Conservation (phyloP, 352 stramenopile genomes). For the Pythium brachiatum region DNA sequence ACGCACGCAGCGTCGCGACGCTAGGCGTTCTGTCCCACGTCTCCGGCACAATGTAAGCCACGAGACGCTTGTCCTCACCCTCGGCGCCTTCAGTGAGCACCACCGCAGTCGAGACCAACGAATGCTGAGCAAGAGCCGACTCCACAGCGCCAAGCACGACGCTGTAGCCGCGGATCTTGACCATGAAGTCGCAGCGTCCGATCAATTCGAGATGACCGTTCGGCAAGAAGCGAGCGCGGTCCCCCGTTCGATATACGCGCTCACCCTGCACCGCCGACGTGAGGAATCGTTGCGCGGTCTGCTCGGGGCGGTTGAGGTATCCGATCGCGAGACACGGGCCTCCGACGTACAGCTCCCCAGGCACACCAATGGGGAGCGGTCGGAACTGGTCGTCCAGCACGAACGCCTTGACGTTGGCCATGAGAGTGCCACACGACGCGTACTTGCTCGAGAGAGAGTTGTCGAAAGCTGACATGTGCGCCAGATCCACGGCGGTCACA, state of each 20-base stretch:
- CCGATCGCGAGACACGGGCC: slow-evolving; percentile 83
- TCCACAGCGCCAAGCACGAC: slow-evolving; percentile 92
- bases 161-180: slow-evolving; percentile 95
- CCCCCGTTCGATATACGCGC: slow-evolving; percentile 91
- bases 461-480: slow-evolving; percentile 70
- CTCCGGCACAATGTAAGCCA: slow-evolving; percentile 90
- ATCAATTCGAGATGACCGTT: slow-evolving; percentile 92
- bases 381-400: slow-evolving; percentile 76
- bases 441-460: slow-evolving; percentile 81
- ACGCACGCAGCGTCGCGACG: slow-evolving; percentile 57
- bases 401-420: slow-evolving; percentile 78
- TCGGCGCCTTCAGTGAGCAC: slow-evolving; percentile 88
- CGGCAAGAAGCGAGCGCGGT: slow-evolving; percentile 87
- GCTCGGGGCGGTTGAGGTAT: slow-evolving; percentile 78
- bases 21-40: slow-evolving; percentile 66
- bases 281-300: slow-evolving; percentile 79
- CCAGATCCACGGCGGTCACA: slow-evolving; percentile 79
- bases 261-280: slow-evolving; percentile 58
- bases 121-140: slow-evolving; percentile 84
- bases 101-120: slow-evolving; percentile 81
- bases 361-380: slow-evolving; percentile 59
- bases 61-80: slow-evolving; percentile 87
- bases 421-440: slow-evolving; percentile 83
- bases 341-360: slow-evolving; percentile 84
- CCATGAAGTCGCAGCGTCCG: slow-evolving; percentile 94